phyloP scores from a whole-genome alignment of 768 basidiomycete species.

The Imleria badia region DNA sequence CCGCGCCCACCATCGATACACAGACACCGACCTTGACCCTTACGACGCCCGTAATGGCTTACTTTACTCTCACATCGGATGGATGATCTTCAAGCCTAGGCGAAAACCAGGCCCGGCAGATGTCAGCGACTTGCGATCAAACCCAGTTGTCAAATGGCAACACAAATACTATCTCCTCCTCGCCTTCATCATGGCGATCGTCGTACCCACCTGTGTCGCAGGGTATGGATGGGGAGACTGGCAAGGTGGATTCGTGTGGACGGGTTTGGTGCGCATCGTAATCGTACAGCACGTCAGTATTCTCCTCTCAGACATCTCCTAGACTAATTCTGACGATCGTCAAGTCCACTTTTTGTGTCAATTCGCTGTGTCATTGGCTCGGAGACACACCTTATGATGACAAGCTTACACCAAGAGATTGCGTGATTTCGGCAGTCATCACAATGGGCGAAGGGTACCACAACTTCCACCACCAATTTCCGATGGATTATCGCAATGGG shows the following conservation, averaged over 20 bases:
- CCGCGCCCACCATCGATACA: slow-evolving; percentile 93
- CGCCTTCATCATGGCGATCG: slow-evolving; percentile 62
- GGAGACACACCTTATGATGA: slow-evolving; percentile 88
- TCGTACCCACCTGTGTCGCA: slow-evolving; percentile 55
- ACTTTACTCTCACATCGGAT: slow-evolving; percentile 79
- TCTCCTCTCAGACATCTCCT: slow-evolving; percentile 3
- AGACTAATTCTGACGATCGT: not conserved
- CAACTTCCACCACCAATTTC: slow-evolving; percentile 95
- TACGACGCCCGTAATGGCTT: slow-evolving; percentile 88
- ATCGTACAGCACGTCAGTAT: slow-evolving; percentile 80
- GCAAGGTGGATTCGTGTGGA: slow-evolving; percentile 27
- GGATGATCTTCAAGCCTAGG: slow-evolving; percentile 91
- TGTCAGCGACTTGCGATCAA: slow-evolving; percentile 77
- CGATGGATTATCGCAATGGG: slow-evolving; percentile 92
- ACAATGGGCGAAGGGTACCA: slow-evolving; percentile 97
- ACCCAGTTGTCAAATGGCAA: slow-evolving; percentile 79
- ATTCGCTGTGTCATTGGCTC: slow-evolving; percentile 92
- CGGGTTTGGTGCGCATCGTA: slow-evolving; percentile 51
- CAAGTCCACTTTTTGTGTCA: slow-evolving; percentile 90
- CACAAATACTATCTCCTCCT: slow-evolving; percentile 71
- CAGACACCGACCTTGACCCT: slow-evolving; percentile 91
- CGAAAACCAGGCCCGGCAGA: slow-evolving; percentile 84
- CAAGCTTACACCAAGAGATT: slow-evolving; percentile 89
- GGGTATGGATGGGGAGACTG: slow-evolving; percentile 25
- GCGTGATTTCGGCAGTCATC: slow-evolving; percentile 78